Percentiles rank a stretch among this genome's conserved stretches.
Evolutionary conservation across 768 basidiomycete species (phyloP).

Genomic region (Pleurotus ostreatus): DNA sequence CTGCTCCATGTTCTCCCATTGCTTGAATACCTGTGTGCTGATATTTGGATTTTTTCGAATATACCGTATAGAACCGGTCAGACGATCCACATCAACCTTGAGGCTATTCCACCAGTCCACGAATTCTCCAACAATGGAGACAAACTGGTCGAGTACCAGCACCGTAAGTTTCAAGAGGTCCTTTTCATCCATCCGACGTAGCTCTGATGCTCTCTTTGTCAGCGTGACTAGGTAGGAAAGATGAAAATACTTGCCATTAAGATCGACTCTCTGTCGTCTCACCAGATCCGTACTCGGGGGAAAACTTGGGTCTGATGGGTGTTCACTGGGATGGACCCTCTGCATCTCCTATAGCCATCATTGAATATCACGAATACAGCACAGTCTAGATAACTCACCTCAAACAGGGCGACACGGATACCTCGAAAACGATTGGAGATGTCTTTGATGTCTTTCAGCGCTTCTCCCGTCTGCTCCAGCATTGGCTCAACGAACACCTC

Average conservation of each 20-base stretch:
- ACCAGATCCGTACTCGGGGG: too few relatives aligned
- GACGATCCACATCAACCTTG: conserved; percentile 1
- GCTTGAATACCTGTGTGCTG: neutral
- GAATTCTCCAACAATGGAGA: neutral
- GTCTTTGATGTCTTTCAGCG: neutral
- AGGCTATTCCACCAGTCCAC: conserved; percentile 1
- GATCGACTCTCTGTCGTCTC: too few relatives aligned
- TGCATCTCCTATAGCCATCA: neutral
- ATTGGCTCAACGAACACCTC: neutral
- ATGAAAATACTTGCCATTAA: too few relatives aligned
- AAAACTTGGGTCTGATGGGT: too few relatives aligned
- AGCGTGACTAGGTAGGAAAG: neutral
- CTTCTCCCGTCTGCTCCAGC: neutral
- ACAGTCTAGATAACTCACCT: neutral
- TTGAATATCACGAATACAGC: neutral
- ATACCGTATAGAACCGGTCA: neutral
- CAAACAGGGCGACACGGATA: neutral
- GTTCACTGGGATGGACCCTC: neutral
- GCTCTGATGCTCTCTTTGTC: neutral
- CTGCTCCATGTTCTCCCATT: conserved; percentile 1
- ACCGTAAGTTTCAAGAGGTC: neutral
- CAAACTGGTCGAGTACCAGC: neutral
- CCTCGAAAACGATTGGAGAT: neutral
- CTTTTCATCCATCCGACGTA: neutral
- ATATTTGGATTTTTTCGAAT: neutral